Conservation (phyloP, 805 yeast genomes). For the Yarrowia sp. region DNA sequence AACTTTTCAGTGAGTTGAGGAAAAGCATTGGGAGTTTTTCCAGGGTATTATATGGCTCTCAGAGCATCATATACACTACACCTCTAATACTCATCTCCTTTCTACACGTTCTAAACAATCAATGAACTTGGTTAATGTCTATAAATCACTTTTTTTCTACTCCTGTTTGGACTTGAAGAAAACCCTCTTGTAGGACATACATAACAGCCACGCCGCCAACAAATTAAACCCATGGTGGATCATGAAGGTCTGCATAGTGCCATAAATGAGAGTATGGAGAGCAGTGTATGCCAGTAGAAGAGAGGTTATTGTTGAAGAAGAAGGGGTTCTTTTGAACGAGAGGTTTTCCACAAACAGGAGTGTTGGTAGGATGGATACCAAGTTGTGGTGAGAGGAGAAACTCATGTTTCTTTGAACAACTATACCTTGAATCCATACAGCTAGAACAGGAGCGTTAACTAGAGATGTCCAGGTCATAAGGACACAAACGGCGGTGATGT, state of each 20-base stretch:
- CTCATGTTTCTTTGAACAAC: conserved; percentile 81
- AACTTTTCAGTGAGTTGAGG: too few species aligned
- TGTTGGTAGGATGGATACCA: conserved; percentile 77
- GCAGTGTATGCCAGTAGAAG: conserved; percentile 59
- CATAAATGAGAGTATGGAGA: conserved; percentile 70
- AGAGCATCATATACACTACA: too few species aligned
- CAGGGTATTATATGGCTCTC: too few species aligned
- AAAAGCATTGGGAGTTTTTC: too few species aligned
- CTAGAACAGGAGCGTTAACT: conserved; percentile 73
- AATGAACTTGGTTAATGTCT: too few species aligned
- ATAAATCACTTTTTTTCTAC: neutral
- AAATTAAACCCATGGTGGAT: conserved; percentile 77
- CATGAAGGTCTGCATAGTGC: conserved; percentile 82
- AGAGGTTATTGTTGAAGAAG: conserved; percentile 45
- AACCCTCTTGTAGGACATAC: conserved; percentile 3
- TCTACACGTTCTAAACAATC: too few species aligned
- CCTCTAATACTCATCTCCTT: too few species aligned
- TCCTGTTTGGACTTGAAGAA: neutral
- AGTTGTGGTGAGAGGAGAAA: conserved; percentile 86
- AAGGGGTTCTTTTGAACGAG: conserved; percentile 55
- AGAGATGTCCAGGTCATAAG: conserved; percentile 81
- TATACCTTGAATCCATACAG: conserved; percentile 83
- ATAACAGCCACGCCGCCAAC: conserved; percentile 48
- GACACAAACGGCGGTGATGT: conserved; percentile 64
- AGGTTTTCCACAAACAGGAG: conserved; percentile 64